Percentiles rank a stretch among this genome's conserved stretches.
Conservation (phyloP, 345 rosid genomes). For the Hibiscus tridactylites region DNA sequence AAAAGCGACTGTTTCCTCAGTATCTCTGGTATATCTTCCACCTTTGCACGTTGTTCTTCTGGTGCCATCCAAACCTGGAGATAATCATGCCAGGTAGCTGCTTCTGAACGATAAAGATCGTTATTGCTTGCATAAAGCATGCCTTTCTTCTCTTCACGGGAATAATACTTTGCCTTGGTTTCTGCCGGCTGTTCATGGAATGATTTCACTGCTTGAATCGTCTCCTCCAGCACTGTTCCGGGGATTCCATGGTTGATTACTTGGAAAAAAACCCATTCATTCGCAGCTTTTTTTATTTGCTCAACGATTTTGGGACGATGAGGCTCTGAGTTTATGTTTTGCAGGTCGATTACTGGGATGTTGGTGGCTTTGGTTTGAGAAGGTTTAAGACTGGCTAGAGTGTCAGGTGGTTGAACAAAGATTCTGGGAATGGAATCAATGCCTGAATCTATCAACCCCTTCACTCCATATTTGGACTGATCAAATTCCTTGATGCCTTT, state of each 20-base stretch:
- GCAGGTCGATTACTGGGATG: slow-evolving; percentile 17
- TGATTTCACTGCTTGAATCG: slow-evolving; percentile 15
- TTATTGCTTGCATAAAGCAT: slow-evolving; percentile 26
- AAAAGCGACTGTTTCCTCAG: slow-evolving; percentile 18
- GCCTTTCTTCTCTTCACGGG: slow-evolving; percentile 11
- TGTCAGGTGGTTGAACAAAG: slow-evolving; percentile 17
- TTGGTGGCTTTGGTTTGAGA: not conserved
- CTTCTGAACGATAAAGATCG: slow-evolving; percentile 22
- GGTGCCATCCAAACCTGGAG: slow-evolving; percentile 27
- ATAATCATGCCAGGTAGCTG: slow-evolving; percentile 30
- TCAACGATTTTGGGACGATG: slow-evolving; percentile 1
- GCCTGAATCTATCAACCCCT: not conserved
- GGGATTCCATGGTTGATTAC: slow-evolving; percentile 31
- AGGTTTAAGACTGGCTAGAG: slow-evolving; percentile 10
- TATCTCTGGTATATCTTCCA: slow-evolving; percentile 24
- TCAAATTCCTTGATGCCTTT: not conserved
- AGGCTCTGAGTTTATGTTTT: not conserved
- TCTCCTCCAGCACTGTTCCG: slow-evolving; percentile 4
- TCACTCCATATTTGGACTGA: not conserved
- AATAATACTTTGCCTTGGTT: slow-evolving; percentile 23
- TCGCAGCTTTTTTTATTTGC: slow-evolving; percentile 18
- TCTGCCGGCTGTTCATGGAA: slow-evolving; percentile 29
- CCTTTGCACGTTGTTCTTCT: not conserved
- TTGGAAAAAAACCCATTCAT: slow-evolving; percentile 29
- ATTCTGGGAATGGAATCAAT: not conserved